Evolutionary conservation across 1,284 basidiomycete species (phyloP).

Genomic region (Apiotrichum mycotoxinovorans): DNA sequence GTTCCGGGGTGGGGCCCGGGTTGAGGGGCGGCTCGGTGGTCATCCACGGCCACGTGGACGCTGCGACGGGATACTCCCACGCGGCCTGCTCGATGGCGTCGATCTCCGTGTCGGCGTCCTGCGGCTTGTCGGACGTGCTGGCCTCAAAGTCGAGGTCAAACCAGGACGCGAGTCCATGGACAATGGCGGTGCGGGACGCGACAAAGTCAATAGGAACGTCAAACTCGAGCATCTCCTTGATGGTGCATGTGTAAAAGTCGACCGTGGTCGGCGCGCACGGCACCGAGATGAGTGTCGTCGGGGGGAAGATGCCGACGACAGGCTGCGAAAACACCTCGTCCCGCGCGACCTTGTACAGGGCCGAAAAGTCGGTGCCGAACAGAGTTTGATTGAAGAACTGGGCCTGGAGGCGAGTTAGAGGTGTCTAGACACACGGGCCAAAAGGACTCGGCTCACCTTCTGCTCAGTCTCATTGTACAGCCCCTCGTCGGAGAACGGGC

Average conservation of each 20-base stretch:
- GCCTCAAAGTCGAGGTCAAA: conserved; percentile 47
- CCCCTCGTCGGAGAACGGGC: conserved; percentile 53
- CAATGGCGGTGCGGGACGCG: conserved; percentile 42
- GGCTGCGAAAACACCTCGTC: conserved; percentile 49
- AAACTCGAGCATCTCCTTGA: conserved; percentile 46
- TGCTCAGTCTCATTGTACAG: conserved; percentile 53
- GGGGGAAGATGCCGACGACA: conserved; percentile 51
- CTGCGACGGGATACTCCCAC: conserved; percentile 36
- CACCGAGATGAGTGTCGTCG: conserved; percentile 38
- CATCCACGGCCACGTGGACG: conserved; percentile 37
- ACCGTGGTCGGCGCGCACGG: conserved; percentile 42
- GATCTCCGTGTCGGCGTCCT: conserved; percentile 9
- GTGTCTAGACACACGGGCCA: neutral
- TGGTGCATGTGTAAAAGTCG: conserved; percentile 48
- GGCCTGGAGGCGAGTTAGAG: conserved; percentile 27
- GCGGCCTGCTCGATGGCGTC: conserved; percentile 13
- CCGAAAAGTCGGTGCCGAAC: conserved; percentile 49
- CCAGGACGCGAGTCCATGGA: conserved; percentile 50
- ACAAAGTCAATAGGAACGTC: conserved; percentile 44
- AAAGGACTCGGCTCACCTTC: conserved; percentile 40
- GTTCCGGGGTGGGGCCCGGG: conserved; percentile 38
- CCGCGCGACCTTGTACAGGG: conserved; percentile 39
- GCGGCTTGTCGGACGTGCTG: conserved; percentile 3
- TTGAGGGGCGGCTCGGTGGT: conserved; percentile 41
- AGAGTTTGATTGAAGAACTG: conserved; percentile 50